phyloP scores from a whole-genome alignment of 192 early-diverging fungal genomes.

The Phlyctochytrium planicorne region DNA sequence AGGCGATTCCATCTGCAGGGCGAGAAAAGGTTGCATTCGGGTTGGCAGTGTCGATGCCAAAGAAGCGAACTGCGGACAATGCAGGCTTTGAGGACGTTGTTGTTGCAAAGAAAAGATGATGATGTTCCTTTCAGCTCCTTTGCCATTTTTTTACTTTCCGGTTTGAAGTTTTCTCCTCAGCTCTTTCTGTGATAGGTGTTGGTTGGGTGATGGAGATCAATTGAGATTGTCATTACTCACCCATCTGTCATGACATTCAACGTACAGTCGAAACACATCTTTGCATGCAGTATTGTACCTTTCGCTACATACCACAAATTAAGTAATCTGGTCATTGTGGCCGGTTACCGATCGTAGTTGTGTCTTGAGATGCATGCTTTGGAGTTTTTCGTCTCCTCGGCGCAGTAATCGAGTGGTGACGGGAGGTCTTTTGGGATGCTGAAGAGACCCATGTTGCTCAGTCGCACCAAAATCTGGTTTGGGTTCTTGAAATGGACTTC shows the following conservation, averaged over 20 bases:
- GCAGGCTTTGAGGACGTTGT: constrained; percentile 7
- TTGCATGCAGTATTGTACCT: background rate
- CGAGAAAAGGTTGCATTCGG: constrained; percentile 43
- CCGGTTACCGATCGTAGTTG: constrained; percentile 14
- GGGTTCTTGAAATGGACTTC: too few relatives aligned
- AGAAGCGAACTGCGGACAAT: constrained; percentile 11
- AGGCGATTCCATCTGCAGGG: constrained; percentile 19
- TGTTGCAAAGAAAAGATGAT: constrained; percentile 7
- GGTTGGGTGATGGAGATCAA: too few relatives aligned
- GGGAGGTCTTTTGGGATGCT: constrained; percentile 16
- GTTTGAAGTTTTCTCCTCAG: too few relatives aligned
- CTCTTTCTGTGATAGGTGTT: too few relatives aligned
- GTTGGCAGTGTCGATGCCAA: constrained; percentile 20
- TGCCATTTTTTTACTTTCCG: too few relatives aligned
- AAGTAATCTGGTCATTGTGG: background rate
- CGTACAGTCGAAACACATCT: background rate
- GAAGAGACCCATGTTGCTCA: too few relatives aligned
- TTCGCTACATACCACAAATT: background rate
- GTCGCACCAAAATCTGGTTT: too few relatives aligned
- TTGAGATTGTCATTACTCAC: too few relatives aligned
- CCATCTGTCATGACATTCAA: background rate
- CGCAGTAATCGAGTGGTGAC: constrained; percentile 7
- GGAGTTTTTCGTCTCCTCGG: background rate
- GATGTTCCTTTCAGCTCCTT: background rate
- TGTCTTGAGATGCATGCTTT: constrained; percentile 22